A percentile compares a stretch with the other conserved stretches of the same genome.
These are phyloP conservation scores for Xylaria intraflava DNA, from an alignment of 495 filamentous ascomycete genomes.

Conservation along the genomic window DNA sequence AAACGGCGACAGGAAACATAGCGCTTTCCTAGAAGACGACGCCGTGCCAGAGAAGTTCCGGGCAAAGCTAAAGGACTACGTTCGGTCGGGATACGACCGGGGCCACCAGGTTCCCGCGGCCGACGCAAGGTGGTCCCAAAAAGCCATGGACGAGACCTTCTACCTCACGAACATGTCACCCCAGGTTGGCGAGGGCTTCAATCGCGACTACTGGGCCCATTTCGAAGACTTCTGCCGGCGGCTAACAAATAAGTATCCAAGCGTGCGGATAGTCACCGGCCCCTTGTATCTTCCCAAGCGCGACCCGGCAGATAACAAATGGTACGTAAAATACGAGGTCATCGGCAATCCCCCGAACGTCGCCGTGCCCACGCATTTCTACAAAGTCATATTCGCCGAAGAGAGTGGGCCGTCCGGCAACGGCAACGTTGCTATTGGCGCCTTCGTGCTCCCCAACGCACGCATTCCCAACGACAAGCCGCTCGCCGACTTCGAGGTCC, in stretches of 20 bases:
- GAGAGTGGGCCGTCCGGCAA: conserved; percentile 60
- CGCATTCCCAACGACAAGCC: conserved; percentile 80
- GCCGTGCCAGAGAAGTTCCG: conserved; percentile 79
- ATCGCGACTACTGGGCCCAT: conserved; percentile 97
- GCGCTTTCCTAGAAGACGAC: conserved; percentile 73
- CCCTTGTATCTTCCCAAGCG: conserved; percentile 83
- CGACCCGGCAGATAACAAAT: conserved; percentile 77
- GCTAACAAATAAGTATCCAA: conserved; percentile 71
- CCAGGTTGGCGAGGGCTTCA: conserved; percentile 95
- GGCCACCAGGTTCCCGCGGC: conserved; percentile 96
- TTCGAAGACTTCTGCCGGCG: conserved; percentile 94
- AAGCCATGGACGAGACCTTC: conserved; percentile 92
- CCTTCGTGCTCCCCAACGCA: conserved; percentile 93
- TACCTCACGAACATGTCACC: conserved; percentile 93
- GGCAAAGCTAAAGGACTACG: conserved; percentile 86
- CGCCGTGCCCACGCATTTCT: conserved; percentile 96
- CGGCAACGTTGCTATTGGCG: conserved; percentile 67
- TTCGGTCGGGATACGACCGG: conserved; percentile 90
- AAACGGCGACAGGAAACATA: conserved; percentile 78
- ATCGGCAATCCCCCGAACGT: conserved; percentile 91
- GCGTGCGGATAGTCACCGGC: conserved; percentile 85
- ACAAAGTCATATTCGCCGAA: conserved; percentile 95
- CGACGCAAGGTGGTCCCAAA: conserved; percentile 91
- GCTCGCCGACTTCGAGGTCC: conserved; percentile 86
- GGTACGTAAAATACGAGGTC: conserved; percentile 94